A percentile compares a stretch with the other conserved stretches of the same genome.
These are phyloP conservation scores for Cerioporus squamosus DNA, from an alignment of 1,284 basidiomycete genomes.

Conservation along the genomic window DNA sequence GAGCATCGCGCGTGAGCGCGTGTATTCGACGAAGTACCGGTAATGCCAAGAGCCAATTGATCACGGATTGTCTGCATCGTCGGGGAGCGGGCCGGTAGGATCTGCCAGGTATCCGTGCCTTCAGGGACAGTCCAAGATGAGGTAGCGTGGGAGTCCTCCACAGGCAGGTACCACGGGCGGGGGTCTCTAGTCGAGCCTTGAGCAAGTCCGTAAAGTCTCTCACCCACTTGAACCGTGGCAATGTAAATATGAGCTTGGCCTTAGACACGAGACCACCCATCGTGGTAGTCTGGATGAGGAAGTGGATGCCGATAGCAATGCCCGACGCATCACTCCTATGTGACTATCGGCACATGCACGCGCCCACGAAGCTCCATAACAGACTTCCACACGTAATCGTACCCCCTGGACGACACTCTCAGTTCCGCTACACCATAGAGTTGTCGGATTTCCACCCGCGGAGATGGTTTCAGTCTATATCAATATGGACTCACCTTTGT, in stretches of 20 bases:
- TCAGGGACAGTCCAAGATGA: conserved; percentile 65
- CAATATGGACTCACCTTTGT: too few relatives aligned
- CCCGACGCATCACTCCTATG: too few relatives aligned
- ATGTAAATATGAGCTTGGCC: conserved; percentile 28
- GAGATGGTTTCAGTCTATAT: too few relatives aligned
- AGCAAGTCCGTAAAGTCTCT: conserved; percentile 27
- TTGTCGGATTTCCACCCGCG: too few relatives aligned
- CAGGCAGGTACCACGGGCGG: conserved; percentile 68
- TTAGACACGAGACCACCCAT: conserved; percentile 35
- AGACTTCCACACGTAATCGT: too few relatives aligned
- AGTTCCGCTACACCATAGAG: too few relatives aligned
- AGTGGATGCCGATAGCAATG: too few relatives aligned
- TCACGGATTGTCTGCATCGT: conserved; percentile 62
- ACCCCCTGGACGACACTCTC: too few relatives aligned
- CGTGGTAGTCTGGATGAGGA: neutral
- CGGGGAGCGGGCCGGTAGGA: conserved; percentile 42
- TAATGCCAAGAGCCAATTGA: conserved; percentile 77
- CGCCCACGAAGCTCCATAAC: too few relatives aligned
- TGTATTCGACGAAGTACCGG: conserved; percentile 60
- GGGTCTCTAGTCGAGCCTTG: conserved; percentile 36
- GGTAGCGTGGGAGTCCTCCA: conserved; percentile 53
- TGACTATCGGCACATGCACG: too few relatives aligned
- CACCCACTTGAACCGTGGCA: conserved; percentile 24
- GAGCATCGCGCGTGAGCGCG: conserved; percentile 46
- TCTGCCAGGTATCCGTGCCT: conserved; percentile 52